phyloP scores from a whole-genome alignment of 2,329 filamentous ascomycete genomes.

The Uncinocarpus reesii region DNA sequence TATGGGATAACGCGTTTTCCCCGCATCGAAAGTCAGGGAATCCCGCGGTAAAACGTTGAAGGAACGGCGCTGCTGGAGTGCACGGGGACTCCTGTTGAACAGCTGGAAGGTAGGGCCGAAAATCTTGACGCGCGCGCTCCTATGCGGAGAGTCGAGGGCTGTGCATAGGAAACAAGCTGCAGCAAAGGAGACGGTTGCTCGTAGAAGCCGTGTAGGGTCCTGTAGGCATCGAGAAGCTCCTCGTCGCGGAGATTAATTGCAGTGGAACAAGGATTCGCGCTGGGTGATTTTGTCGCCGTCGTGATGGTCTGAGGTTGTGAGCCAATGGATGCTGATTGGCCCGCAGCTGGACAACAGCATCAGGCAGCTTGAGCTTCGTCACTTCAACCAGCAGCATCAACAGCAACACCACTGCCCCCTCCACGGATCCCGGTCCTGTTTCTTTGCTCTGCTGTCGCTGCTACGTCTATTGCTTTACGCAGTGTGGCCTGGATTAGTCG shows the following conservation, averaged over 20 bases:
- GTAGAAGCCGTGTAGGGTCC: background rate
- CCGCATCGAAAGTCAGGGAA: conserved; percentile 28
- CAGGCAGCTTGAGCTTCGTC: conserved; percentile 37
- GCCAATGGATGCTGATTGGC: conserved; percentile 14
- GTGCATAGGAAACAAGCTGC: background rate
- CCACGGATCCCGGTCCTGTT: background rate
- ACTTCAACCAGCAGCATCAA: conserved; percentile 21
- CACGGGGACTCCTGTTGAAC: conserved; percentile 35
- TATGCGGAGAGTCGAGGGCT: conserved; percentile 8
- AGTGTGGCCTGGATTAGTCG: too few species aligned
- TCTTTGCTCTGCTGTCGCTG: background rate
- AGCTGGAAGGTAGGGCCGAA: conserved; percentile 36
- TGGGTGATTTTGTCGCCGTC: background rate
- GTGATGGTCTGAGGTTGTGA: background rate
- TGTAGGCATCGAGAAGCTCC: background rate
- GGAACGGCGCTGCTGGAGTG: conserved; percentile 35
- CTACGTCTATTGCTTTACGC: too few species aligned
- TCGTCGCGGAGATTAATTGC: background rate
- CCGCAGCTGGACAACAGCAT: background rate
- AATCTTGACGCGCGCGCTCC: conserved; percentile 32
- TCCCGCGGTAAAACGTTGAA: conserved; percentile 25
- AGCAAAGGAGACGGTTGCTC: too few species aligned
- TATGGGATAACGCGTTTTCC: conserved; percentile 26
- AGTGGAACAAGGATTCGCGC: background rate
- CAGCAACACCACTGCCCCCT: background rate